phyloP scores from a whole-genome alignment of 768 basidiomycete genomes.

The Lactarius evosmus region DNA sequence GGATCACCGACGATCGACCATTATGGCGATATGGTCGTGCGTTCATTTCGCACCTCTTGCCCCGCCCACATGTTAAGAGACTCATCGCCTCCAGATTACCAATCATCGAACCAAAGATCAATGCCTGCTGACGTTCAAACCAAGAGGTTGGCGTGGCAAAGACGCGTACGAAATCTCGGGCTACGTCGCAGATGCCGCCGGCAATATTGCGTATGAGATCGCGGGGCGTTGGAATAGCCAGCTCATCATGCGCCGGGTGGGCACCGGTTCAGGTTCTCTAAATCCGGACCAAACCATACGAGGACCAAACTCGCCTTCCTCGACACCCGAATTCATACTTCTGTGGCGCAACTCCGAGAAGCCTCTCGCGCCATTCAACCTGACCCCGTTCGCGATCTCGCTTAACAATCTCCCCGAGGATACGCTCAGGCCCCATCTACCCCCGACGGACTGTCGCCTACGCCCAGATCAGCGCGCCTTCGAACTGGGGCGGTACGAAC shows the following conservation, averaged over 20 bases:
- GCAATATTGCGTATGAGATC: conserved; percentile 76
- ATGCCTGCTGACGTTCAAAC: conserved; percentile 92
- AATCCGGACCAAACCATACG: conserved; percentile 68
- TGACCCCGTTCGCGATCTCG: conserved; percentile 91
- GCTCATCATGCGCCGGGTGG: conserved; percentile 77
- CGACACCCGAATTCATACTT: conserved; percentile 72
- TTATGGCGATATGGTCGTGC: conserved; percentile 86
- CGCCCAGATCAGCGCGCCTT: conserved; percentile 94
- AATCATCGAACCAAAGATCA: conserved; percentile 90
- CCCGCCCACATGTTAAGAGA: neutral
- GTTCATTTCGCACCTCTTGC: conserved; percentile 35
- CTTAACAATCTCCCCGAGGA: conserved; percentile 82
- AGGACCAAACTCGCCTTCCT: conserved; percentile 41
- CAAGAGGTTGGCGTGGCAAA: conserved; percentile 89
- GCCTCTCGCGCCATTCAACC: conserved; percentile 80
- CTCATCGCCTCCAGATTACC: conserved; percentile 48
- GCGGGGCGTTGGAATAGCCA: conserved; percentile 96
- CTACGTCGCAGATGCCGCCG: conserved; percentile 63
- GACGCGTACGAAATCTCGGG: conserved; percentile 94
- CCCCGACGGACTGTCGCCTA: conserved; percentile 89
- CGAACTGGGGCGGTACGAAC: conserved; percentile 81
- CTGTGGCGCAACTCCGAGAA: conserved; percentile 94
- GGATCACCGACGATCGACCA: conserved; percentile 62
- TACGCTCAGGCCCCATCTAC: conserved; percentile 65
- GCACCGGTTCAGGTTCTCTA: conserved; percentile 52